These are phyloP conservation scores for Fraxinus velutina DNA, from an alignment of 305 asterid genomes.

Conservation along the genomic window DNA sequence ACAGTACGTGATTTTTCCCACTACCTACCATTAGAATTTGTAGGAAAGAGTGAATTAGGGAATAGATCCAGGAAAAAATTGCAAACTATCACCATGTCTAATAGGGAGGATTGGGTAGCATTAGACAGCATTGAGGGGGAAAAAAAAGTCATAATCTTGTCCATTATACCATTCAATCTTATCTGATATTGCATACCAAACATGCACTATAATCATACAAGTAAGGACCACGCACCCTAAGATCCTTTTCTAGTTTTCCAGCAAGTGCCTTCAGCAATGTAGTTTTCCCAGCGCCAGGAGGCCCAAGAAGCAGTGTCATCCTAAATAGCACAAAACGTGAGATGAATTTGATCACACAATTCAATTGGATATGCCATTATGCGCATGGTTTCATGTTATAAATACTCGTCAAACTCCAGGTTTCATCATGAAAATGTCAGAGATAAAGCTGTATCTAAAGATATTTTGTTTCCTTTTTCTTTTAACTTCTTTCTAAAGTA, in stretches of 20 bases:
- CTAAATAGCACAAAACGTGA: conserved; percentile 29
- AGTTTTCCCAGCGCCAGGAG: conserved; percentile 93
- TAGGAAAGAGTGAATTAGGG: neutral
- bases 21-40: conserved; percentile 37
- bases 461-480: neutral
- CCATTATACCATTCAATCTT: neutral
- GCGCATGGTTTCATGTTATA: neutral
- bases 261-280: conserved; percentile 79
- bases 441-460: neutral
- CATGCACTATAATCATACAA: neutral
- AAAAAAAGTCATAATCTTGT: neutral
- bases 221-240: conserved; percentile 48
- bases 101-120: neutral
- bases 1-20: conserved; percentile 75
- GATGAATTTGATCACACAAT: neutral
- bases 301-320: conserved; percentile 95
- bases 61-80: neutral
- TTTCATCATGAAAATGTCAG: neutral
- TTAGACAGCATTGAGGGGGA: neutral
- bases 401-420: neutral
- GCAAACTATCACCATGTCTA: neutral
- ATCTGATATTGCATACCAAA: neutral
- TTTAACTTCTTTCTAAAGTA: neutral
- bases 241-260: conserved; percentile 64
- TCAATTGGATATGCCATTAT: neutral